phyloP scores from a whole-genome alignment of 805 yeast species.

The Pichia occidentalis region DNA sequence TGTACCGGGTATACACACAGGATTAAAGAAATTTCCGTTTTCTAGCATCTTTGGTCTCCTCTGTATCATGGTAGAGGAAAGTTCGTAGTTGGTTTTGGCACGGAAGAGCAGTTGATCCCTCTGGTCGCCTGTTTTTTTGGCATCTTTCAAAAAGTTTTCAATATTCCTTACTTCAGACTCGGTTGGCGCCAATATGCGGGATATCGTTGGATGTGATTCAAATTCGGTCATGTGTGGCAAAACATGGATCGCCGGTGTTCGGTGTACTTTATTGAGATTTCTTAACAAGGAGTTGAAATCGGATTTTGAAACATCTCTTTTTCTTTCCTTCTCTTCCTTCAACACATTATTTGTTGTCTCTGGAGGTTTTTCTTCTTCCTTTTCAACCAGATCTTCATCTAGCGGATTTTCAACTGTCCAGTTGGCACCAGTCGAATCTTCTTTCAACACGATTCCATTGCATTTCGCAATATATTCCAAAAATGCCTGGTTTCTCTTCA shows the following conservation, averaged over 20 bases:
- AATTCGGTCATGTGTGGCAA: slow-evolving; percentile 24
- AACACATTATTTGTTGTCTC: not conserved
- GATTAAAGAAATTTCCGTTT: slow-evolving; percentile 40
- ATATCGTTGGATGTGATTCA: slow-evolving; percentile 18
- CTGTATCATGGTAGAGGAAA: slow-evolving; percentile 35
- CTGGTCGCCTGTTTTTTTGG: slow-evolving; percentile 35
- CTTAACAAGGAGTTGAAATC: slow-evolving; percentile 22
- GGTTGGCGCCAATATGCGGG: slow-evolving; percentile 1
- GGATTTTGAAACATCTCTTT: not conserved
- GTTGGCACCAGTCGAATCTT: not conserved
- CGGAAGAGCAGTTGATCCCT: slow-evolving; percentile 41
- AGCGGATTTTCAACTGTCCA: slow-evolving; percentile 9
- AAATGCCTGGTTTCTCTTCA: slow-evolving; percentile 21
- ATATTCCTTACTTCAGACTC: slow-evolving; percentile 22
- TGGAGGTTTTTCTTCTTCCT: not conserved
- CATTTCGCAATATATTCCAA: slow-evolving; percentile 7
- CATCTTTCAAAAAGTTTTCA: slow-evolving; percentile 37
- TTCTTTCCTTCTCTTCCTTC: not conserved
- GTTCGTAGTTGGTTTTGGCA: slow-evolving; percentile 45
- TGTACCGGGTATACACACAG: slow-evolving; percentile 32
- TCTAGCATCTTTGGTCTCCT: slow-evolving; percentile 35
- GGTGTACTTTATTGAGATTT: slow-evolving; percentile 21
- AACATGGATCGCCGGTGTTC: slow-evolving; percentile 10
- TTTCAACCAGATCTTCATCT: not conserved
- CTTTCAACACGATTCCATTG: slow-evolving; percentile 4